phyloP scores from a whole-genome alignment of 169 alveolate genomes.

The Babesia sp. region DNA sequence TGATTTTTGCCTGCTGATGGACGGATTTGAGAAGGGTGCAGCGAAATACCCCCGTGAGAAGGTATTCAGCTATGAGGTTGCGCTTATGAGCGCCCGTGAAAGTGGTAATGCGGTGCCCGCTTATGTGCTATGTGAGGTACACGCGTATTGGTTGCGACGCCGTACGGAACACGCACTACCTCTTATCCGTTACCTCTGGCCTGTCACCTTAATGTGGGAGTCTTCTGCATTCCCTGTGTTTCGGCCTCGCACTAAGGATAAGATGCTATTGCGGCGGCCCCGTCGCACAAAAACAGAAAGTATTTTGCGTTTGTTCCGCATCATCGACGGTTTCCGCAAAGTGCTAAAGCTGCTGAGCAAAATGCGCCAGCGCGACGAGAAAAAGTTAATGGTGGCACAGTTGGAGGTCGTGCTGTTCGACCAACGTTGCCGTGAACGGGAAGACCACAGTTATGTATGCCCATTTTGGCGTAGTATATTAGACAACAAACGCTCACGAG shows the following conservation, averaged over 20 bases:
- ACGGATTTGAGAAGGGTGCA: constrained; percentile 72
- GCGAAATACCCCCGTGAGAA: constrained; percentile 52
- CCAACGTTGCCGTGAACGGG: constrained; percentile 79
- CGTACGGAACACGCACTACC: constrained; percentile 81
- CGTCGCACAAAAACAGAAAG: constrained; percentile 78
- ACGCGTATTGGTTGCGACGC: constrained; percentile 75
- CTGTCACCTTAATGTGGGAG: constrained; percentile 77
- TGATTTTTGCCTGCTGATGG: constrained; percentile 71
- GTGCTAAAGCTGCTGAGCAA: constrained; percentile 76
- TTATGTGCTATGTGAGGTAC: constrained; percentile 61
- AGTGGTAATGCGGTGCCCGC: constrained; percentile 62
- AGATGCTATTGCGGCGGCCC: constrained; percentile 83
- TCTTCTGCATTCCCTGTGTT: constrained; percentile 82
- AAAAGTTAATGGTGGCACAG: constrained; percentile 79
- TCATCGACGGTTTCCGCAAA: constrained; percentile 81
- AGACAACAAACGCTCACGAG: constrained; percentile 70
- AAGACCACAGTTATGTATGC: constrained; percentile 79
- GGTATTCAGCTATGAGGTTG: constrained; percentile 60
- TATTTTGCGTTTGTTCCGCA: constrained; percentile 71
- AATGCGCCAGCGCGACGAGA: constrained; percentile 84
- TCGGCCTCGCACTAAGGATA: constrained; percentile 83
- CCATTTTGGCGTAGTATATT: constrained; percentile 82
- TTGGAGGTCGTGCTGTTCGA: constrained; percentile 79
- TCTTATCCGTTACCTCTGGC: constrained; percentile 82
- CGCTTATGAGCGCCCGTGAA: constrained; percentile 49